Base-by-base conservation (phyloP, 2,329 filamentous ascomycete species). In the Fusarium dimerum region DNA sequence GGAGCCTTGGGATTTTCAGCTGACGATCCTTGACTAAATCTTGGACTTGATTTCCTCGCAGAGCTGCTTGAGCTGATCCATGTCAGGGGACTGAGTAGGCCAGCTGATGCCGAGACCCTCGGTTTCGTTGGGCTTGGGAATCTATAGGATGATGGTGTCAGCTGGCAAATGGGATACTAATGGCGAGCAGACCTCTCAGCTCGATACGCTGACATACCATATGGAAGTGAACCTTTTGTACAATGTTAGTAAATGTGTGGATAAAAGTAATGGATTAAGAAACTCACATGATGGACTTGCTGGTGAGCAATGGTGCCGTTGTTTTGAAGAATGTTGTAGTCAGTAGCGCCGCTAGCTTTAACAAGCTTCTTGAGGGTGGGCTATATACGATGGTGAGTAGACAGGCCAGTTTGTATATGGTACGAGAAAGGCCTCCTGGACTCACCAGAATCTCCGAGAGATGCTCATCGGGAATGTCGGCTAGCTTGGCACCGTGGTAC, bases 281-380 rank as follows among this genome's bases (percentile, higher is more conserved):
- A 20, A 76, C 85, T 76, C 76, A 94, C 93, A 76, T 99, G 94
- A 62, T 91, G 88, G 56, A 99, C 93, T 59, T 88, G 79, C 76
- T 97, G 94, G 73, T 99, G 94, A 16, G 94, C 94, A 66, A 93
- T 83, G 18, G 83, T 79, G 47, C 94, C 94, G 68, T 99, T 99
- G 77, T 99, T 99, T 77, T 99, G 94, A 54, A 99, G 78, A 45
- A 99, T 83, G 69, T 99, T 99, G 80, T 91, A 99, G 72, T 97
- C 83, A 47, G 79, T 77, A 5, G 88, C 86, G 38, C 90, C 90
- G 5, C 84, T 85, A 29, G 92, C 93, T 17, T 78, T 73, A 45
- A 88, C 92, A 44, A 99, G 84, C 73, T 89, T 93, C 82, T 96
- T 97, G 44, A 90, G 87, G 15, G 68, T 68, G 43, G 72, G 72